Evolutionary conservation across 2,329 filamentous ascomycete genomes (phyloP).

Genomic region (Akanthomyces muscarius): DNA sequence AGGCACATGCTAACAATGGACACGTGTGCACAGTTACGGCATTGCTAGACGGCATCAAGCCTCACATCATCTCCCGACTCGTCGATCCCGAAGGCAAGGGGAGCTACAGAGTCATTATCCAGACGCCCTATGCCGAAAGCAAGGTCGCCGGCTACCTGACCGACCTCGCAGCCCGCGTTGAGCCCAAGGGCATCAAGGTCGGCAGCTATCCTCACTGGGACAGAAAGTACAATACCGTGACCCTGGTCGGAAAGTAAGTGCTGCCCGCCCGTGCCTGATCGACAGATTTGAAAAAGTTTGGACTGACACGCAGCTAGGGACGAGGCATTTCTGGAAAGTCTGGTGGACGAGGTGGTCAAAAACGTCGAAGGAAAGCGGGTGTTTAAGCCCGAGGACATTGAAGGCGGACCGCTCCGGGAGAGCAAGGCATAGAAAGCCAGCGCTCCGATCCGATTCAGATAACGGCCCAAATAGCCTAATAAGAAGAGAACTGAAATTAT

Average conservation of each 20-base stretch:
- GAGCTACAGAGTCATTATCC: constrained; percentile 73
- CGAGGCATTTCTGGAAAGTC: constrained; percentile 68
- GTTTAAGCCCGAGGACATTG: constrained; percentile 62
- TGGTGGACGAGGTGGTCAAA: constrained; percentile 73
- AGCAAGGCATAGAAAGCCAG: constrained; percentile 14
- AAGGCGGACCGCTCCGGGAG: constrained; percentile 34
- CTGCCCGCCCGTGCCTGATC: background rate
- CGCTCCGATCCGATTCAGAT: background rate
- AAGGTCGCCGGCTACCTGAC: constrained; percentile 79
- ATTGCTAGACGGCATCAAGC: constrained; percentile 73
- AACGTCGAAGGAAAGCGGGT: constrained; percentile 72
- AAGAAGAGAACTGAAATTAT: background rate
- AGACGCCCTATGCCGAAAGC: constrained; percentile 85
- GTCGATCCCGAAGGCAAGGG: constrained; percentile 78
- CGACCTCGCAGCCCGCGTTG: constrained; percentile 69
- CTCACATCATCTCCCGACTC: constrained; percentile 64
- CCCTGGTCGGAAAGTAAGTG: constrained; percentile 64
- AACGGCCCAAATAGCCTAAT: background rate
- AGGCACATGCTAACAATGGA: constrained; percentile 1
- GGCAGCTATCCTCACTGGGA: constrained; percentile 94
- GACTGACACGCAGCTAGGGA: constrained; percentile 48
- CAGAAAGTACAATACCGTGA: constrained; percentile 83
- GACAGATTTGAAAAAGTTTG: background rate
- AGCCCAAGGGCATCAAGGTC: constrained; percentile 78
- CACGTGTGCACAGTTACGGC: constrained; percentile 53